Evolutionary conservation across 345 rosid species (phyloP).

Genomic region (Syzygium grande): DNA sequence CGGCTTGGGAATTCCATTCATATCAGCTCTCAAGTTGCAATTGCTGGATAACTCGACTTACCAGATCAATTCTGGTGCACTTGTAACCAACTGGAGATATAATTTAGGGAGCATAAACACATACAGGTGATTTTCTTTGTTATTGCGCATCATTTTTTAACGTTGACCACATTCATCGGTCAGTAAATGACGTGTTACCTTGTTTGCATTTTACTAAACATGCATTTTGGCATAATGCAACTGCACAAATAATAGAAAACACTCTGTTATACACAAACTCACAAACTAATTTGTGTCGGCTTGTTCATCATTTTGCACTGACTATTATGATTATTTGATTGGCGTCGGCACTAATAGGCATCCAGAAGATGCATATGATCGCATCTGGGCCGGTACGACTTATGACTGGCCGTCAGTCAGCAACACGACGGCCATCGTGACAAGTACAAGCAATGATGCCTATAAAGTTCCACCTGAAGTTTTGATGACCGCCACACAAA

Average conservation of each 20-base stretch:
- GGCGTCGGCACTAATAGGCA: background rate
- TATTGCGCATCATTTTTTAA: background rate
- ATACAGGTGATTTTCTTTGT: background rate
- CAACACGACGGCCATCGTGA: background rate
- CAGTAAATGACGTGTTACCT: background rate
- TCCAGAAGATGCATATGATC: background rate
- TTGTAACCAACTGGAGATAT: background rate
- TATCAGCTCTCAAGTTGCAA: conserved; percentile 35
- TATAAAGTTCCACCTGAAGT: background rate
- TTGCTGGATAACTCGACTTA: background rate
- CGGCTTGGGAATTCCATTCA: conserved; percentile 39
- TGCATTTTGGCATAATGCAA: background rate
- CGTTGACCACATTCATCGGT: background rate
- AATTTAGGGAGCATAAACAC: background rate
- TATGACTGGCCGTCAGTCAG: background rate
- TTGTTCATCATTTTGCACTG: background rate
- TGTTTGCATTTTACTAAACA: background rate
- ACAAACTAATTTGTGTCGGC: background rate
- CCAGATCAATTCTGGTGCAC: background rate
- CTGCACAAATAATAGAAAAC: background rate
- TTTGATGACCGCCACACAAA: background rate
- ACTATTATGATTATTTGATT: background rate
- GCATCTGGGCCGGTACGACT: background rate
- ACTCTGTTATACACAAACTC: background rate
- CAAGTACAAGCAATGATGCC: background rate